Base-by-base conservation (phyloP, 768 basidiomycete species). In the Russula lepida region DNA sequence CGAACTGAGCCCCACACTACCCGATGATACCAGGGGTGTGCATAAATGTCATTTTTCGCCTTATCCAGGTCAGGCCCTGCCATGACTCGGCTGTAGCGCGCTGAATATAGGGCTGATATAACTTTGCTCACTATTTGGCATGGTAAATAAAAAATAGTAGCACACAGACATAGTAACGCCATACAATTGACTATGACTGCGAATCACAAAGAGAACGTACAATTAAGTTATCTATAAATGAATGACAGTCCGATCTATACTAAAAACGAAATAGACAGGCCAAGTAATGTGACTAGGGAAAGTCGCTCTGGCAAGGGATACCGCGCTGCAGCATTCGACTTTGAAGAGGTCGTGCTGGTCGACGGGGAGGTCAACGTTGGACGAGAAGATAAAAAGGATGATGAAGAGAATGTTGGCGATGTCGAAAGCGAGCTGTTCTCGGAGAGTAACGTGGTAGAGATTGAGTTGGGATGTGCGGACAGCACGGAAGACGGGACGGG, bases 401-500 rank as follows among this genome's bases (percentile, higher is more conserved):
- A 47, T n/a, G 47, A 32, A 13, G 50, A 53, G 5, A n/a, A 13
- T 1, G 43, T 53, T 51, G 49, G 0, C 4, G 25, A 9, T 23
- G 23, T 28, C 30, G 53, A 37, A 39, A 23, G 6, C 1, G 49
- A 32, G 48, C 33, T 41, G 17, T 51, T 33, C n/a, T 21, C 47
- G 17, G 43, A 44, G 17, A 41, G 46, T 41, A 53, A 28, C 6
- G 62, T 54, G 17, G 58, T 60, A 19, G 55, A 54, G n/a, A 64
- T 46, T 21, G 46, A 28, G 30, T 54, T 50, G 7, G 27, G 55
- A 2, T 53, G 58, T 47, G 66, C 35, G 15, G 70, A 23, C 0
- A 79, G 74, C 9, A 69, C 32, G 4, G 68, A 65, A 12, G 78
- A 71, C 12, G 81, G 74, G 3, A 69, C 67, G 19, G 81, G 68